phyloP scores from a whole-genome alignment of 352 stramenopile species.

The Phytophthora idaei region DNA sequence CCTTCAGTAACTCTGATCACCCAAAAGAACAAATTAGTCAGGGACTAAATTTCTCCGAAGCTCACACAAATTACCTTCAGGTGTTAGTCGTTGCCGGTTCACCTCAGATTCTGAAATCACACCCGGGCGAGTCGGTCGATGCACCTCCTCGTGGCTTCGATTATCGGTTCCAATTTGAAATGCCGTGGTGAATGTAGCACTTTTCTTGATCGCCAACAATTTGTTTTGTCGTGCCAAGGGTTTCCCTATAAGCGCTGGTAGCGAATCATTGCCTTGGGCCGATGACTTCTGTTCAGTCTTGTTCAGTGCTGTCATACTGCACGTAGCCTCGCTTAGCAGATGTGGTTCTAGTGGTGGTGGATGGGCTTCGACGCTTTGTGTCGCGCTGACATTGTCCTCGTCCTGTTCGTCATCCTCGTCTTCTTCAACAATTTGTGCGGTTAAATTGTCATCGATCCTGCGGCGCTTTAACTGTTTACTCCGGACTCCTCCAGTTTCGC shows the following conservation, averaged over 20 bases:
- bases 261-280: background rate
- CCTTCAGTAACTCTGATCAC: slow-evolving; percentile 38
- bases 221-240: slow-evolving; percentile 24
- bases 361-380: background rate
- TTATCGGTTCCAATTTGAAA: slow-evolving; percentile 33
- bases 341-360: background rate
- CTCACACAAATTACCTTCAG: slow-evolving; percentile 35
- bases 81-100: slow-evolving; percentile 39
- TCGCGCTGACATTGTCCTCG: slow-evolving; percentile 4
- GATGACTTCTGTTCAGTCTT: slow-evolving; percentile 1
- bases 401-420: slow-evolving; percentile 45
- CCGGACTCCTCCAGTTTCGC: background rate
- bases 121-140: slow-evolving; percentile 35
- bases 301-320: background rate
- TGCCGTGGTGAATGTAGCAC: slow-evolving; percentile 23
- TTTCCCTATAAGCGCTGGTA: slow-evolving; percentile 27
- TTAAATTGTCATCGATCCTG: slow-evolving; percentile 12
- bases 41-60: background rate
- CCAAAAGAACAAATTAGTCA: background rate
- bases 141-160: background rate
- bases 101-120: slow-evolving; percentile 70
- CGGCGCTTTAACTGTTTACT: slow-evolving; percentile 27
- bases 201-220: slow-evolving; percentile 18
- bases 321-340: background rate
- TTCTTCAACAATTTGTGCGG: slow-evolving; percentile 44